Conservation (phyloP, 2,329 filamentous ascomycete genomes). For the Fusarium ramigenum region DNA sequence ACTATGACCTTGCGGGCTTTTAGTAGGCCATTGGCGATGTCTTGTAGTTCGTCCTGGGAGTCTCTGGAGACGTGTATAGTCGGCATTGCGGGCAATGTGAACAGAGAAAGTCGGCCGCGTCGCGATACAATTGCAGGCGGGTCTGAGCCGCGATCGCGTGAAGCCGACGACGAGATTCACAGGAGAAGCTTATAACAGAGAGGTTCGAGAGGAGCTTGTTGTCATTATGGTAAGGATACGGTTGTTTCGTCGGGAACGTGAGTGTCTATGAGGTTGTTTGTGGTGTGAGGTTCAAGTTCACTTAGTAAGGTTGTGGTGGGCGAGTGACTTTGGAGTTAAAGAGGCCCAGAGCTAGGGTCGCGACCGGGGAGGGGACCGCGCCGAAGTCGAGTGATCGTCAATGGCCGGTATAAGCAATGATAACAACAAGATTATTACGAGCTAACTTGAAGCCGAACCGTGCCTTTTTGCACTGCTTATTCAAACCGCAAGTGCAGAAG, state of each 20-base stretch:
- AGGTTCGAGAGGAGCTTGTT: slow-evolving; percentile 1
- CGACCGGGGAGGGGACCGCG: slow-evolving; percentile 29
- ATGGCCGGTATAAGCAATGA: neutral
- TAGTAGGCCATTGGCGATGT: slow-evolving; percentile 70
- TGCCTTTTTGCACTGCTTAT: neutral
- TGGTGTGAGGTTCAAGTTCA: slow-evolving; percentile 34
- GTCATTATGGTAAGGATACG: slow-evolving; percentile 32
- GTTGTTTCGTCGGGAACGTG: neutral
- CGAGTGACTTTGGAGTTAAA: slow-evolving; percentile 21
- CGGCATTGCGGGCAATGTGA: slow-evolving; percentile 58
- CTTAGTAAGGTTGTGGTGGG: slow-evolving; percentile 27
- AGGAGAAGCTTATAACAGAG: slow-evolving; percentile 9
- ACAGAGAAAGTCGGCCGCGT: slow-evolving; percentile 38
- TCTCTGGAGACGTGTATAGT: slow-evolving; percentile 64
- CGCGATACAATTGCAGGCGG: slow-evolving; percentile 32
- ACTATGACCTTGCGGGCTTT: slow-evolving; percentile 76
- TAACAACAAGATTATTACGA: neutral
- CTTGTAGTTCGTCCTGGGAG: slow-evolving; percentile 65
- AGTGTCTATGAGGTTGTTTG: neutral
- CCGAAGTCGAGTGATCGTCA: neutral
- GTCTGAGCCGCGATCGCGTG: slow-evolving; percentile 30
- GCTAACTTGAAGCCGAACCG: neutral
- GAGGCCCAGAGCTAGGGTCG: slow-evolving; percentile 26
- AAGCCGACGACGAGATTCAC: slow-evolving; percentile 24
- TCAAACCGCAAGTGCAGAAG: neutral